These are phyloP conservation scores for Carpinus viminea DNA, from an alignment of 306 rosid genomes.

Conservation along the genomic window DNA sequence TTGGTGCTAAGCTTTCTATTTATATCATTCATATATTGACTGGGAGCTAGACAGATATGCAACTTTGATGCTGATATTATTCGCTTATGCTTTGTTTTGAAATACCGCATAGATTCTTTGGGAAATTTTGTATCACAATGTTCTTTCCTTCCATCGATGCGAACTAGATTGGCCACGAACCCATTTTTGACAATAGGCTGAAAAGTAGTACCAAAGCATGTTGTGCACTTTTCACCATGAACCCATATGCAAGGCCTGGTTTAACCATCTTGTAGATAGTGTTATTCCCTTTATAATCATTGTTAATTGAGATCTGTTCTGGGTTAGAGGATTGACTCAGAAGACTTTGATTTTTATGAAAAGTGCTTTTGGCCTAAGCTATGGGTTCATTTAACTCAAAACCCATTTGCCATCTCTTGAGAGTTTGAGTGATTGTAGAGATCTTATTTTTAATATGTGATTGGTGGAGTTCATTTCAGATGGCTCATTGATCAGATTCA, in stretches of 20 bases:
- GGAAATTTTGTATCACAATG: not conserved
- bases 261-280: not conserved
- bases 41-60: no score
- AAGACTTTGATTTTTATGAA: no score
- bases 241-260: not conserved
- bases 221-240: not conserved
- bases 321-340: not conserved
- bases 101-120: not conserved
- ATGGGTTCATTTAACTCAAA: not conserved
- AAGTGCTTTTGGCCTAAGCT: no score
- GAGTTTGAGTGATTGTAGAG: not conserved
- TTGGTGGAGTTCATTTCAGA: not conserved
- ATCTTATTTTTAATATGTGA: not conserved
- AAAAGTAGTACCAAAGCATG: not conserved
- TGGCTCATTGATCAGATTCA: not conserved
- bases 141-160: not conserved
- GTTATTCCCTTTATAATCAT: not conserved
- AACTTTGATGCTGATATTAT: not conserved
- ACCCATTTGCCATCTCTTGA: not conserved
- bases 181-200: not conserved
- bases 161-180: conserved; percentile 1
- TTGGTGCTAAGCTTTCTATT: not conserved
- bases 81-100: no score
- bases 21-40: not conserved
- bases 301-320: not conserved